These are phyloP conservation scores for Pseudocohnilembus persalinus DNA, from an alignment of 169 alveolate genomes.

Conservation along the genomic window DNA sequence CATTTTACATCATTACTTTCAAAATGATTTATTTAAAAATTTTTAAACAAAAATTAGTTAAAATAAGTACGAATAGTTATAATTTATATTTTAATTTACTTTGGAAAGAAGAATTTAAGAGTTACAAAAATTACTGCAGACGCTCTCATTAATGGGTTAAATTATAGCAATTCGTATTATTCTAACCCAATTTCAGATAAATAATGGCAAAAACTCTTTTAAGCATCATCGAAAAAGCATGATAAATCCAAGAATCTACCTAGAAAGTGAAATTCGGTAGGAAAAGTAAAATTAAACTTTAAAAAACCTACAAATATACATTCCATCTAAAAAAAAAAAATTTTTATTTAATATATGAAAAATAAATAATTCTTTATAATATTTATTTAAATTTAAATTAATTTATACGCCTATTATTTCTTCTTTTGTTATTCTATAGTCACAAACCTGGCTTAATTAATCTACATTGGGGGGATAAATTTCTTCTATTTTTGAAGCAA, in stretches of 20 bases:
- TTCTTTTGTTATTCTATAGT: conserved; percentile 68
- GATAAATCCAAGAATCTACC: not conserved
- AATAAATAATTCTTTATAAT: too few species aligned
- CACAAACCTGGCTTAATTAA: conserved; percentile 73
- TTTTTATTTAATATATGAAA: too few species aligned
- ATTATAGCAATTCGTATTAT: not conserved
- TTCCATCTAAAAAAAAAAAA: too few species aligned
- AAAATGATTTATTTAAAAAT: too few species aligned
- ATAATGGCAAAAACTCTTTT: not conserved
- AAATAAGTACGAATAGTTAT: too few species aligned
- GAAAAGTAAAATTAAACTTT: not conserved
- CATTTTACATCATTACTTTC: too few species aligned
- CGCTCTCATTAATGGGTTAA: not conserved
- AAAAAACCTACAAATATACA: too few species aligned
- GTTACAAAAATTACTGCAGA: not conserved
- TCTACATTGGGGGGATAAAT: conserved; percentile 83
- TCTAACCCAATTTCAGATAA: not conserved
- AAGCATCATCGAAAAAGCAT: not conserved
- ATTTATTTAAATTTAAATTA: conserved; percentile 44
- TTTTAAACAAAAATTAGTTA: too few species aligned
- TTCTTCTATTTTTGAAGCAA: conserved; percentile 81
- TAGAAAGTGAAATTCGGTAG: not conserved
- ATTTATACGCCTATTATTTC: too few species aligned
- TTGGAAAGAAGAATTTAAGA: too few species aligned
- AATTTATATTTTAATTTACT: too few species aligned